phyloP scores from a whole-genome alignment of 768 basidiomycete species.

The Mycena epipterygia region DNA sequence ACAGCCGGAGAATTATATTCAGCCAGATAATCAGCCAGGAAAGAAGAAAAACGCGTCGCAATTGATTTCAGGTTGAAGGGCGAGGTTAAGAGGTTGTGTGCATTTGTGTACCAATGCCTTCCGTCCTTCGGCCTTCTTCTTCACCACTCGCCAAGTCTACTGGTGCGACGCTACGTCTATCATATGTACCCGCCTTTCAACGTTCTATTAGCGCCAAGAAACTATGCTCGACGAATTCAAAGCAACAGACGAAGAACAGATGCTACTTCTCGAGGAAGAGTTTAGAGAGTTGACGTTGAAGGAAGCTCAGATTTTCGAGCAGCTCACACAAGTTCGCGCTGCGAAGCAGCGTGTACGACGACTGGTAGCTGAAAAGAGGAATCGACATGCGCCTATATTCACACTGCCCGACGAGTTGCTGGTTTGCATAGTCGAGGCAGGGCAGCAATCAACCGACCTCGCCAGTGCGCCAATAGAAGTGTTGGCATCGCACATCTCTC shows the following conservation, averaged over 20 bases:
- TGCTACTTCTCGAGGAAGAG: conserved; percentile 15
- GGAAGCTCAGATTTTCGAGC: conserved; percentile 3
- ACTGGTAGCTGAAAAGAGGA: conserved; percentile 22
- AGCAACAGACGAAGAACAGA: conserved; percentile 8
- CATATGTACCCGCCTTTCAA: background rate
- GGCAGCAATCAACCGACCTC: background rate
- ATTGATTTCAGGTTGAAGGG: no score
- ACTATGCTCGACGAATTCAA: conserved; percentile 12
- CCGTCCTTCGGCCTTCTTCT: background rate
- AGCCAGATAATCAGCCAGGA: no score
- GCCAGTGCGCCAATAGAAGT: conserved; percentile 6
- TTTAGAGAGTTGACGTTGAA: conserved; percentile 16
- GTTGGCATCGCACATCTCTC: conserved; percentile 14
- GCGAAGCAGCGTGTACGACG: conserved; percentile 17
- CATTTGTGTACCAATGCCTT: no score
- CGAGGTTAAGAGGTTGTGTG: no score
- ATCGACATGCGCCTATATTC: conserved; percentile 18
- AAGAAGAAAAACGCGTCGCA: no score
- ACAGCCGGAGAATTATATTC: no score
- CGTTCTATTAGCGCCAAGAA: background rate
- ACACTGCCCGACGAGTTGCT: conserved; percentile 22
- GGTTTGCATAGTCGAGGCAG: conserved; percentile 13
- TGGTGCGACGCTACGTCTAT: background rate
- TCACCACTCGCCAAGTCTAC: background rate
- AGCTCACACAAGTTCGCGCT: conserved; percentile 8